Conservation (phyloP, 192 early-diverging fungal species). For the Backusella sp. region DNA sequence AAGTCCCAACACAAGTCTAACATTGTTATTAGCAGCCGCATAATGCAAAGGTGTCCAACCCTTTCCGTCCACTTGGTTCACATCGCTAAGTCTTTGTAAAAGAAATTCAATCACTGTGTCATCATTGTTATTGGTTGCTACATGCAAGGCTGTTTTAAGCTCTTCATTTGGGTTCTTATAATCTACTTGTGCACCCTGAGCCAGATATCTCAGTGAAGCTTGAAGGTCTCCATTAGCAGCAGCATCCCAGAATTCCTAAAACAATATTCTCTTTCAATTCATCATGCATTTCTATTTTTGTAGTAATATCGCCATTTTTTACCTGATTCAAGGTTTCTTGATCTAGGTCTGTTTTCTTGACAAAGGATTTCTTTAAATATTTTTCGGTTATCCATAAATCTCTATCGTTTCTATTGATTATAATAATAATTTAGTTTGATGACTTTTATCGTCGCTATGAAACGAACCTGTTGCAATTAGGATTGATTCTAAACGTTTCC, state of each 20-base stretch:
- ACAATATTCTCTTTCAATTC: neutral
- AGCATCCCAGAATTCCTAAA: conserved; percentile 58
- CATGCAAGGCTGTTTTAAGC: conserved; percentile 66
- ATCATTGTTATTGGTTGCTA: conserved; percentile 59
- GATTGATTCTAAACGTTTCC: conserved; percentile 41
- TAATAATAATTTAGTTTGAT: neutral
- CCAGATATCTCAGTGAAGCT: conserved; percentile 59
- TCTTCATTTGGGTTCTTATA: conserved; percentile 58
- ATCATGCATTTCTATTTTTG: too few species aligned
- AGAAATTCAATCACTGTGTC: conserved; percentile 78
- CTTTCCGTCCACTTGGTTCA: conserved; percentile 58
- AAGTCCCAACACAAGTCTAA: conserved; percentile 62
- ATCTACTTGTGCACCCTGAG: conserved; percentile 71
- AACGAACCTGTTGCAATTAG: conserved; percentile 42
- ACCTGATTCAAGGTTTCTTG: conserved; percentile 28
- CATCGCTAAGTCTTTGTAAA: conserved; percentile 74
- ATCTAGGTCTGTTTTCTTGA: conserved; percentile 32
- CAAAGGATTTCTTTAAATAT: conserved; percentile 60
- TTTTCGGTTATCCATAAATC: conserved; percentile 66
- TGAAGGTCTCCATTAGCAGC: conserved; percentile 55
- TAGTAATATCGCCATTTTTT: neutral
- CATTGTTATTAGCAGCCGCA: conserved; percentile 72
- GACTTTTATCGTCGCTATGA: neutral
- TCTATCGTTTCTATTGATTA: conserved; percentile 43
- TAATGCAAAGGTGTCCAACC: conserved; percentile 74